Conservation (phyloP, 2,329 filamentous ascomycete genomes). For the Mycosphaerella arachidis region DNA sequence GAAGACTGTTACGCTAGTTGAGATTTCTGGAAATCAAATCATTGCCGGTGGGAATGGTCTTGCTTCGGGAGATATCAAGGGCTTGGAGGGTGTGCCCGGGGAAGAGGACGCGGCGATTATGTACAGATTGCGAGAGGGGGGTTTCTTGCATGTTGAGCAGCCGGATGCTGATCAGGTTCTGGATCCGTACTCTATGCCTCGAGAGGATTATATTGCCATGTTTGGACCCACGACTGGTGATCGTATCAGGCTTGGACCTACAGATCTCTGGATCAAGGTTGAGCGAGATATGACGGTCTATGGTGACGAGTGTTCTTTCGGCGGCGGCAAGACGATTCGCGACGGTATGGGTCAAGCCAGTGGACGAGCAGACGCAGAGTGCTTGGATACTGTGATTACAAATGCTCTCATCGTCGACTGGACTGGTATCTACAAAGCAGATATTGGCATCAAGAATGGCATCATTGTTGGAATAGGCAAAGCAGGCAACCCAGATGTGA, state of each 20-base stretch:
- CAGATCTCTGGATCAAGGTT: slow-evolving; percentile 84
- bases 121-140: slow-evolving; percentile 61
- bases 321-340: slow-evolving; percentile 85
- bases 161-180: slow-evolving; percentile 55
- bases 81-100: slow-evolving; percentile 23
- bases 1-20: slow-evolving; percentile 83
- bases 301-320: slow-evolving; percentile 93
- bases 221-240: slow-evolving; percentile 92
- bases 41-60: slow-evolving; percentile 82
- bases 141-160: slow-evolving; percentile 73
- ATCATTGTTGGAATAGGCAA: slow-evolving; percentile 86
- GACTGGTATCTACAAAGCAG: slow-evolving; percentile 91
- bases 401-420: slow-evolving; percentile 90
- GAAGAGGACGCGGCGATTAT: slow-evolving; percentile 49
- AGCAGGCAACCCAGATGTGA: slow-evolving; percentile 93
- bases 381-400: slow-evolving; percentile 78
- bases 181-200: slow-evolving; percentile 65
- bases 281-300: slow-evolving; percentile 81
- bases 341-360: slow-evolving; percentile 95
- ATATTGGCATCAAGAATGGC: slow-evolving; percentile 88
- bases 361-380: slow-evolving; percentile 65
- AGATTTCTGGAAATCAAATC: slow-evolving; percentile 74
- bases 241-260: slow-evolving; percentile 72
- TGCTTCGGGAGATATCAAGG: slow-evolving; percentile 66
- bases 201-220: slow-evolving; percentile 77